Base-by-base conservation (phyloP, 208 protist genomes). In the Crithidia thermophila region DNA sequence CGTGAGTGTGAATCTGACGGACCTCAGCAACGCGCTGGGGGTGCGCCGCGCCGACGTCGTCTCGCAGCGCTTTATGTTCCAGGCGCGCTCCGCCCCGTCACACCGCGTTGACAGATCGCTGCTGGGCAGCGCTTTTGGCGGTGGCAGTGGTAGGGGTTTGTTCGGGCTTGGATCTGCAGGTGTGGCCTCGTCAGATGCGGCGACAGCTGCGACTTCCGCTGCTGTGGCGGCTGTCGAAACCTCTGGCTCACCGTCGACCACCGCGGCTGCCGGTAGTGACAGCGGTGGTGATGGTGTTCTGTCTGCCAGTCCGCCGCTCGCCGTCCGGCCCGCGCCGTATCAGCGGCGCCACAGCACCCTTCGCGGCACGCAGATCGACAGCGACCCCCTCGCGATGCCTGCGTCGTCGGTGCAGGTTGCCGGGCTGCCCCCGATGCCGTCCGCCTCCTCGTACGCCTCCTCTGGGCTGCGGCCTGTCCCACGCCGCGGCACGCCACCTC, bases 11-110 rank as follows among this genome's bases (percentile, higher is more conserved):
- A 67, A 60, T 40, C 16, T 74, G 51, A 34, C 46, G n/a, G 68
- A 67, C 37, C 59, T 74, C 39, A 63, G 58, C 23, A 74, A 56
- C 36, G 58, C 68, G 6, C 59, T 74, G n/a, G 59, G 68, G 21
- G 59, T 67, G 43, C 68, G 68, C 2, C 28, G 68, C 14, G 58
- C 50, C 16, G 68, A 74, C 23, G 49, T 74, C 2, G 50, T 67
- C 18, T 56, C 68, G 33, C 68, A 67, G 40, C 59, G 68, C 1
- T 18, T 74, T 3, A 45, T 31, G 59, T 51, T 74, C 18, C 68
- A 74, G 25, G 59, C 59, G 10, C 56, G 18, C 11, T 74, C 68
- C 0, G 68, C 68, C 6, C 68, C 68, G 30, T 45, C 68, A 1
- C 39, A 23, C 45, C 59, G 42, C 39, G 30, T 36, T 21, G 52